Conservation (phyloP, 768 basidiomycete genomes). For the Pleurotus platypus region DNA sequence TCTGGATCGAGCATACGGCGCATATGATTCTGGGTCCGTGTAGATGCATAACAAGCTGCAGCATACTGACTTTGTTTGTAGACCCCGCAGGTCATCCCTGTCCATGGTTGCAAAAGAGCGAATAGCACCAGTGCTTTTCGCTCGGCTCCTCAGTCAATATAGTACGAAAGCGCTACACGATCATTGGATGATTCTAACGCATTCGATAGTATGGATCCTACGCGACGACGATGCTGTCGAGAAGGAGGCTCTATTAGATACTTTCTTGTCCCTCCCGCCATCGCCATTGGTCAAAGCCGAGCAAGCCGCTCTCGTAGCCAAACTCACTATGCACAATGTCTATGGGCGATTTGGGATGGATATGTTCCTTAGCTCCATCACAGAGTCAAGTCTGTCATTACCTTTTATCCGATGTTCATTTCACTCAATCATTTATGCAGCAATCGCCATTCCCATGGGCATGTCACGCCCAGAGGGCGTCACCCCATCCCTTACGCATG, state of each 20-base stretch:
- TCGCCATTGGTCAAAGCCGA: slow-evolving; percentile 65
- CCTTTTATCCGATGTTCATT: background rate
- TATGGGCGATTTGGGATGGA: slow-evolving; percentile 79
- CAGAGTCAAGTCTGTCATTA: slow-evolving; percentile 72
- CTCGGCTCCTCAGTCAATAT: slow-evolving; percentile 60
- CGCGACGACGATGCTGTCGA: slow-evolving; percentile 53
- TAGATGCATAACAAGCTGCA: background rate
- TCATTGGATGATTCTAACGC: background rate
- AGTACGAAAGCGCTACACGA: slow-evolving; percentile 39
- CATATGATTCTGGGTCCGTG: slow-evolving; percentile 50
- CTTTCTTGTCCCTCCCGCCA: slow-evolving; percentile 51
- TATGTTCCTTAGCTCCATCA: slow-evolving; percentile 85
- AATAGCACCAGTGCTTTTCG: slow-evolving; percentile 58
- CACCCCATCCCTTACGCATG: slow-evolving; percentile 45
- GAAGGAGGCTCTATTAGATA: slow-evolving; percentile 53
- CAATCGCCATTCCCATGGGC: slow-evolving; percentile 82
- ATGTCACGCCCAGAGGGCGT: slow-evolving; percentile 46
- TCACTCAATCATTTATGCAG: slow-evolving; percentile 31
- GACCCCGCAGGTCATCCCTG: slow-evolving; percentile 37
- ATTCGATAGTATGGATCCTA: slow-evolving; percentile 57
- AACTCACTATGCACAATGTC: slow-evolving; percentile 73
- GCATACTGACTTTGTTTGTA: slow-evolving; percentile 12
- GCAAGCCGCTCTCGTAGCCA: slow-evolving; percentile 71
- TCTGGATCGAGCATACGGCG: slow-evolving; percentile 50
- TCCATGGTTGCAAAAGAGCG: slow-evolving; percentile 34